Percentiles rank a stretch among this genome's conserved stretches.
Conservation (phyloP, 1,284 basidiomycete genomes). For the Sporisorium scitamineum region DNA sequence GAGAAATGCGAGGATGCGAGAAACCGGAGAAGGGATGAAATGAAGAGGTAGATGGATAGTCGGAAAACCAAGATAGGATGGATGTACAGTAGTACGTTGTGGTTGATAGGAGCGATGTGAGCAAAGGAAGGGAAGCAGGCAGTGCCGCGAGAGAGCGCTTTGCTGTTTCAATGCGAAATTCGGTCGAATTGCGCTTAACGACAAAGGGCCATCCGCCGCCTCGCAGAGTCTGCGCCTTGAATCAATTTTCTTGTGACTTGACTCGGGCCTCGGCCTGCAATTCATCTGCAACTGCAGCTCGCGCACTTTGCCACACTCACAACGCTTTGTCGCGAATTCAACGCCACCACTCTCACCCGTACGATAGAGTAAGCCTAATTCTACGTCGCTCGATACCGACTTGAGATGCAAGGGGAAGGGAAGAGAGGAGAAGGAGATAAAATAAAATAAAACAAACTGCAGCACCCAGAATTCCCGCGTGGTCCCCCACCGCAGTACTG, state of each 20-base stretch:
- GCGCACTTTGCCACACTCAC: constrained; percentile 24
- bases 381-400: too few species aligned
- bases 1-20: background rate
- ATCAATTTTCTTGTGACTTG: constrained; percentile 9
- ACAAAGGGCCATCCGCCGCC: background rate
- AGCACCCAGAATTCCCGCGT: constrained; percentile 84
- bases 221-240: background rate
- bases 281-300: constrained; percentile 1
- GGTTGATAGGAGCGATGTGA: background rate
- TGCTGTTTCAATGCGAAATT: constrained; percentile 1
- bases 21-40: background rate
- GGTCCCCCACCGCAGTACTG: constrained; percentile 87
- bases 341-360: constrained; percentile 2
- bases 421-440: background rate
- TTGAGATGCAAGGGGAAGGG: too few species aligned
- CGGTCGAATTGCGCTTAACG: background rate
- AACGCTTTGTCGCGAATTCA: background rate
- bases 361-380: background rate
- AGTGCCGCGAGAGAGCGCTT: background rate
- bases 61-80: background rate
- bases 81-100: background rate
- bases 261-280: constrained; percentile 9
- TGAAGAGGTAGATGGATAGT: background rate
- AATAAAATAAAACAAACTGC: too few species aligned
- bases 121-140: too few species aligned